Conservation (phyloP, 805 yeast species). For the Monosporozyma yasuniensis region DNA sequence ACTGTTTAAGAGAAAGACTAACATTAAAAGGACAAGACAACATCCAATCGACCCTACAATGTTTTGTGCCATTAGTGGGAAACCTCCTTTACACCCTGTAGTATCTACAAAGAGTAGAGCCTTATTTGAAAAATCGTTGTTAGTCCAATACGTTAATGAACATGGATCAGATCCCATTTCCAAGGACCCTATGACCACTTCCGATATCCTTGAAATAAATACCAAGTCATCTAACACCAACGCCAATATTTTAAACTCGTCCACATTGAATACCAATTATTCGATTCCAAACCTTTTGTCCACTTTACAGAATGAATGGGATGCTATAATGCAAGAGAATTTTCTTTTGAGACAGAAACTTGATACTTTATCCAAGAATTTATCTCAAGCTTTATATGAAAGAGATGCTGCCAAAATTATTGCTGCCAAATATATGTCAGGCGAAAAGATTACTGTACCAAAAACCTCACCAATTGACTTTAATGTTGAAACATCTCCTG, state of each 20-base stretch:
- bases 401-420: constrained; percentile 89
- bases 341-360: constrained; percentile 69
- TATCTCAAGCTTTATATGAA: constrained; percentile 69
- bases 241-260: constrained; percentile 31
- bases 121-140: constrained; percentile 55
- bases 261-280: constrained; percentile 36
- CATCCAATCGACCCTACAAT: too few relatives aligned
- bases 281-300: constrained; percentile 66
- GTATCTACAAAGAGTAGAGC: constrained; percentile 63
- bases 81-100: constrained; percentile 61
- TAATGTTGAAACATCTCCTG: not conserved
- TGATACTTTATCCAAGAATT: constrained; percentile 54
- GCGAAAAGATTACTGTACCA: not conserved
- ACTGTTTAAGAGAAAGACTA: not conserved
- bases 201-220: constrained; percentile 42
- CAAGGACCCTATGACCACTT: constrained; percentile 47
- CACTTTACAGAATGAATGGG: constrained; percentile 83
- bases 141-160: constrained; percentile 54
- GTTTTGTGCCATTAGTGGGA: constrained; percentile 53
- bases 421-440: constrained; percentile 41
- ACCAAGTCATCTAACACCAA: not conserved
- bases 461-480: not conserved
- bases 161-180: constrained; percentile 70
- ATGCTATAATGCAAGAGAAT: constrained; percentile 71
- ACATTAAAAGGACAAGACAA: too few relatives aligned